Percentiles rank a stretch among this genome's conserved stretches.
Evolutionary conservation across 257 asterid genomes (phyloP).

Genomic region (Gentiana dahurica): DNA sequence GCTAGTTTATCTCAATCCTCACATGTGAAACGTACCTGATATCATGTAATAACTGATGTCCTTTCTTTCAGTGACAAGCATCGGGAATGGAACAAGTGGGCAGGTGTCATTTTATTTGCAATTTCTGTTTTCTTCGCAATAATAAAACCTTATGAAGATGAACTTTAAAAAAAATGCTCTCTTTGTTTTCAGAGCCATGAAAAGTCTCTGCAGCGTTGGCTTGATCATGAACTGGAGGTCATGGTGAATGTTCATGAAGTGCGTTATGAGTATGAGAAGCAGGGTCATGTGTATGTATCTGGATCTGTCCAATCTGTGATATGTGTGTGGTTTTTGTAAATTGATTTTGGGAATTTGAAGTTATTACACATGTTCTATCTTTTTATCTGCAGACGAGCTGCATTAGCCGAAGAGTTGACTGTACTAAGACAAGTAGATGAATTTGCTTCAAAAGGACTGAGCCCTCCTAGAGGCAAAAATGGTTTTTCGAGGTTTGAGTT

Average conservation of each 20-base stretch:
- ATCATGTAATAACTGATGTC: conserved; percentile 10
- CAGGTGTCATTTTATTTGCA: conserved; percentile 41
- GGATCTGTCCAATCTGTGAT: background rate
- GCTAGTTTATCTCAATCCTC: background rate
- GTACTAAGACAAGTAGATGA: conserved; percentile 86
- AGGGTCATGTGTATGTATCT: conserved; percentile 89
- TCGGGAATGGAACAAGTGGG: conserved; percentile 63
- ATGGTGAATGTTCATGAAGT: conserved; percentile 99
- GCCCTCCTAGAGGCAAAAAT: conserved; percentile 86
- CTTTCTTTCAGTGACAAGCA: conserved; percentile 51
- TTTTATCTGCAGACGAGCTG: conserved; percentile 69
- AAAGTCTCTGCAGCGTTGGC: conserved; percentile 85
- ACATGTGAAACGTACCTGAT: background rate
- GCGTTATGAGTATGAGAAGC: conserved; percentile 97
- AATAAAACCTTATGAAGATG: background rate
- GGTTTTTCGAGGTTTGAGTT: conserved; percentile 63
- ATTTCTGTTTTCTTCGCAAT: conserved; percentile 1
- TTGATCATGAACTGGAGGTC: conserved; percentile 96
- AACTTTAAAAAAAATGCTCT: background rate
- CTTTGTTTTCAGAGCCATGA: conserved; percentile 57
- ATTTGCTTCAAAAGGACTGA: conserved; percentile 71
- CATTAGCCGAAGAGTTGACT: conserved; percentile 91
- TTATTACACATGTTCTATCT: conserved; percentile 7
- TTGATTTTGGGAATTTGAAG: conserved; percentile 1
- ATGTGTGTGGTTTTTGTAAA: background rate